These are phyloP conservation scores for Acanthamoeba sp. DNA, from an alignment of 208 protist species.

Conservation along the genomic window DNA sequence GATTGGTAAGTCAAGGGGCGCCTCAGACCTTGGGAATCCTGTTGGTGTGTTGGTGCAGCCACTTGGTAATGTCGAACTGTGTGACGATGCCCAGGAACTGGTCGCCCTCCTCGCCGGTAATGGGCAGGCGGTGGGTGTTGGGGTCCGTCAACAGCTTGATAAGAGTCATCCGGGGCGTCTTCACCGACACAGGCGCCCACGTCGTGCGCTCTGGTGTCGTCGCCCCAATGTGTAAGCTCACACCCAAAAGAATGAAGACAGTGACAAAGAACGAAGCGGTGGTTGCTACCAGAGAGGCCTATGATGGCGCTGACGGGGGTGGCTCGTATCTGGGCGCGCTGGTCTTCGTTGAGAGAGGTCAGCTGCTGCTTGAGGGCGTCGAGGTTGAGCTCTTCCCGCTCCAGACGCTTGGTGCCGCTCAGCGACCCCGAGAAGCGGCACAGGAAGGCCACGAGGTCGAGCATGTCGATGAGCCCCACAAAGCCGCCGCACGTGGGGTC, in stretches of 20 bases:
- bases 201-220: not conserved
- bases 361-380: not conserved
- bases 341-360: not conserved
- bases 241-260: not conserved
- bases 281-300: not conserved
- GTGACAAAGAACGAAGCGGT: not conserved
- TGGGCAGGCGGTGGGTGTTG: not conserved
- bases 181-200: slow-evolving; percentile 4
- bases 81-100: slow-evolving; percentile 7
- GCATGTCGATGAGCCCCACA: slow-evolving; percentile 3
- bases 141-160: not conserved
- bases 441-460: slow-evolving; percentile 45
- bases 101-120: not conserved
- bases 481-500: not conserved
- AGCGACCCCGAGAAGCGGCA: slow-evolving; percentile 40
- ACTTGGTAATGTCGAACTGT: not conserved
- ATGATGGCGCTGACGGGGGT: not conserved
- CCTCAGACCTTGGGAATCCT: not conserved
- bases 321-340: not conserved
- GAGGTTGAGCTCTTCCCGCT: slow-evolving; percentile 26
- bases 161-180: not conserved
- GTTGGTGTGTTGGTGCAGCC: not conserved
- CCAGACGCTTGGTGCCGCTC: not conserved
- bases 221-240: not conserved
- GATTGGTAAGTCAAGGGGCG: no score